Base-by-base conservation (phyloP, 805 yeast species). In the Saturnispora dispora region DNA sequence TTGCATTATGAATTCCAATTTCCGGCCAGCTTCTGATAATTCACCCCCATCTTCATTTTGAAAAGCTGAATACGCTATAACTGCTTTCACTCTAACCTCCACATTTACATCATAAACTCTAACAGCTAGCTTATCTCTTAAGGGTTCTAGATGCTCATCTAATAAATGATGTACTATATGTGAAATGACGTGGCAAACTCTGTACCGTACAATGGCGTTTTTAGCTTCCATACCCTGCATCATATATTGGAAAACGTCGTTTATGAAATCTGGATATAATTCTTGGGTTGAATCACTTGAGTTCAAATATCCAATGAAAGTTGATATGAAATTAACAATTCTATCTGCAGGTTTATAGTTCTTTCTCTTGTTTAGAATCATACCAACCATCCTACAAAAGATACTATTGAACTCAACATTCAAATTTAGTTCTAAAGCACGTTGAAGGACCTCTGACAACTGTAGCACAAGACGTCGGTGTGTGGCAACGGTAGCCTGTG, bases 41-140 rank as follows among this genome's bases (percentile, higher is more conserved):
- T 57, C 62, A 0, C 70, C 70, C n/a, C 70, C 75, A 42, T 74
- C 77, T 30, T 75, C 78, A 47, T 67, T 70, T 65, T 90, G 96
- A 58, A 91, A 82, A 52, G 89, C 73, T 0, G 96, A 79, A 39
- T 89, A 67, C 13, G 95, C 85, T 35, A 84, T 77, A 0, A 87
- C 81, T 0, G 97, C 95, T 65, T 87, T 93, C n/a, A 83, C 74
- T 58, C 99, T 73, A 3, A 93, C 87, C 8, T 71, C 68, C 5
- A 88, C 72, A 59, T 91, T 98, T 60, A 81, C 85, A 60, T 86
- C 95, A 57, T 75, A 76, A 1, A 87, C 63, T 53, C 97, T 73
- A 46, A 77, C 76, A 33, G 77, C 73, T 46, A 90, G 70, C 13
- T 81, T 77, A 61, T 77, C 76, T 55, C 79, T 72, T 46, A 93